These are phyloP conservation scores for Priceomyces carsonii DNA, from an alignment of 805 yeast genomes.

Conservation along the genomic window DNA sequence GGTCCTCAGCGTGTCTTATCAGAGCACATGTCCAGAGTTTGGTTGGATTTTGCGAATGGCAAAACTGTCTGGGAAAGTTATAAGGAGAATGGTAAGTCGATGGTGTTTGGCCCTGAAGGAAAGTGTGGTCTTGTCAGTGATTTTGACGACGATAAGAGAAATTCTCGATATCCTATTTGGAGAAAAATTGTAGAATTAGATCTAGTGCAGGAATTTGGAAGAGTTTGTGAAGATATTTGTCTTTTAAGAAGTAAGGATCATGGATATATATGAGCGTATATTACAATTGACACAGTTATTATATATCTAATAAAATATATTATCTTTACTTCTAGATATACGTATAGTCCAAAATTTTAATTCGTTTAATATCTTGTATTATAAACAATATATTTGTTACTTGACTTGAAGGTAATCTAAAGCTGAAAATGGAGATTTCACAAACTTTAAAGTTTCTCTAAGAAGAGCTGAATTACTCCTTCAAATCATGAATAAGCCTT, in stretches of 20 bases:
- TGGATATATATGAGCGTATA: not conserved
- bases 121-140: constrained; percentile 7
- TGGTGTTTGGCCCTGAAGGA: constrained; percentile 4
- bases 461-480: no score
- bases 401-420: no score
- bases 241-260: constrained; percentile 5
- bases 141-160: constrained; percentile 9
- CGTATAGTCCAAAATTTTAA: no score
- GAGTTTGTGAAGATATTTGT: constrained; percentile 7
- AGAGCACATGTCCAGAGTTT: constrained; percentile 8
- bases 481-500: no score
- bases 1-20: constrained; percentile 6
- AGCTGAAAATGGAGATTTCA: no score
- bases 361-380: no score
- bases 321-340: no score
- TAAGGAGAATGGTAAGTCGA: constrained; percentile 4
- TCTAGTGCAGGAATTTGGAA: constrained; percentile 10
- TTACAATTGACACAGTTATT: no score
- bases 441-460: no score
- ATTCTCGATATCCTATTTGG: constrained; percentile 10
- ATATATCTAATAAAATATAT: no score
- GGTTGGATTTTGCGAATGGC: constrained; percentile 7
- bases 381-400: no score
- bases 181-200: constrained; percentile 7
- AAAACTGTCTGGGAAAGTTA: constrained; percentile 5